Evolutionary conservation across 2,329 filamentous ascomycete species (phyloP), one percentile per base, ranked within the genome.

Genomic region (Aspergillus candidus): DNA sequence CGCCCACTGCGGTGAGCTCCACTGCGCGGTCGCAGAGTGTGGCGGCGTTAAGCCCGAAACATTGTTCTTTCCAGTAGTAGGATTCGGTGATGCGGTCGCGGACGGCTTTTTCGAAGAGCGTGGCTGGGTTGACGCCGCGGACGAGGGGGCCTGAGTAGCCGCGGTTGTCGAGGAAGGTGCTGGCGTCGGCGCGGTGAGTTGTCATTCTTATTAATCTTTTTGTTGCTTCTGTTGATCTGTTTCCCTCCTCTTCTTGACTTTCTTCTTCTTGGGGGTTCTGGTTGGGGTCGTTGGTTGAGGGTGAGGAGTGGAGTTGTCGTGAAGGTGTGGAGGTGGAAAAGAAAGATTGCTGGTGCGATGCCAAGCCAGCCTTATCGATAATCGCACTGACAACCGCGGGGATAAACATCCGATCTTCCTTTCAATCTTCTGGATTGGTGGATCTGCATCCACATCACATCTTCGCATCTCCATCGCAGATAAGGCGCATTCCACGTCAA

Each of bases 31-130:
- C 88, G 57, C 95, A 84, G 5, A 98, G 67, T 0, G 80, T 84
- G 1, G 82, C 82, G 3, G 79, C 78, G 72, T 97, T 98, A 53
- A 98, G 77, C 34, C 86, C 93, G 69, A 97, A 98, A 66, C 93
- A 96, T 72, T 96, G 90, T 70, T 97, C 93, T 69, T 96, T 96
- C 86, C 89, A 98, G 73, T 95, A 98, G 71, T 95, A 94, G 41
- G 83, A 88, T 62, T 95, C 89, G 55, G 90, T 82, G 67, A 98
- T 96, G 62, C 93, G 89, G 70, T 98, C 93, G 62, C 87, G 86
- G 53, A 96, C 88, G 33, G 89, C 86, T 67, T 94, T 95, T 68
- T 97, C 91, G 77, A 97, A 86, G 48, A 97, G 86, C 4, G 86
- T 90, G n/a, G 89, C 87, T 1, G 91, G 91, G 71, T 96, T 96